phyloP scores from a whole-genome alignment of 2,329 filamentous ascomycete genomes.

The Cyanodermella asteris region DNA sequence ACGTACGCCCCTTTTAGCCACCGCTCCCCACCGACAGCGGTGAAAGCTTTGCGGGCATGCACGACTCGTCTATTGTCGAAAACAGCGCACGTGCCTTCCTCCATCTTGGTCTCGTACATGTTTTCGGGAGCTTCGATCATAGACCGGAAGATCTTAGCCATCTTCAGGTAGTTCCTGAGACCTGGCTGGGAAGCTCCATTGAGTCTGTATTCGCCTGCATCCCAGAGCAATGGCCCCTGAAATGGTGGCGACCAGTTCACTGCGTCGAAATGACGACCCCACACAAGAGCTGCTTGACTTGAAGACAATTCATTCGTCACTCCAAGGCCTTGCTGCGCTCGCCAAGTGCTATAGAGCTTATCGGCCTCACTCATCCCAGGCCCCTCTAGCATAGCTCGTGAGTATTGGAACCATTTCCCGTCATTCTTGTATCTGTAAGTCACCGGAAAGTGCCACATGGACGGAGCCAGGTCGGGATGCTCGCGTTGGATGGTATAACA shows the following conservation, averaged over 20 bases:
- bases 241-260: slow-evolving; percentile 4
- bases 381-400: too few species aligned
- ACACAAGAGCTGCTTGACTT: not conserved
- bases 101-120: slow-evolving; percentile 49
- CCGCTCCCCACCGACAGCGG: slow-evolving; percentile 41
- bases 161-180: slow-evolving; percentile 23
- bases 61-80: slow-evolving; percentile 76
- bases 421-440: slow-evolving; percentile 48
- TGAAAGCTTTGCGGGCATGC: slow-evolving; percentile 63
- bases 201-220: not conserved
- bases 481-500: slow-evolving; percentile 20
- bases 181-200: not conserved
- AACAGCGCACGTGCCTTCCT: slow-evolving; percentile 72
- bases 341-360: not conserved
- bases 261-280: slow-evolving; percentile 2
- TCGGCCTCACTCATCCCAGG: slow-evolving; percentile 5
- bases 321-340: slow-evolving; percentile 11
- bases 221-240: slow-evolving; percentile 2
- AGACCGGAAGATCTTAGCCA: slow-evolving; percentile 33
- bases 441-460: slow-evolving; percentile 24
- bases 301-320: not conserved
- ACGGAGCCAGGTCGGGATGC: slow-evolving; percentile 3
- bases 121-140: slow-evolving; percentile 35
- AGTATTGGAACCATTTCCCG: slow-evolving; percentile 38
- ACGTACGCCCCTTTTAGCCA: slow-evolving; percentile 81